phyloP scores from a whole-genome alignment of 345 rosid species.

The Boechera retrofracta region DNA sequence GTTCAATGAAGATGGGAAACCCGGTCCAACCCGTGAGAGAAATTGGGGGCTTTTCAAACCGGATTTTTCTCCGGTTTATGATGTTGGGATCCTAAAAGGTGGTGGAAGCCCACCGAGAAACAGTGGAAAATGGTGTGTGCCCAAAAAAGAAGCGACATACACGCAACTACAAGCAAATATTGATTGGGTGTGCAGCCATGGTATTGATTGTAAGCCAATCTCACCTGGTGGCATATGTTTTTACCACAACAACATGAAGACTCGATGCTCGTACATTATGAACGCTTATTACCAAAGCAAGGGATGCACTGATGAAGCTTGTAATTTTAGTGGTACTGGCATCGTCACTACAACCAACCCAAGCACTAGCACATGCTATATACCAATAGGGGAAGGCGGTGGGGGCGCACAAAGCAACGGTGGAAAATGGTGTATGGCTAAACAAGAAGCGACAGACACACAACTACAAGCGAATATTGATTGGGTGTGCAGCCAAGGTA shows the following conservation, averaged over 20 bases:
- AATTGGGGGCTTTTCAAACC: slow-evolving; percentile 87
- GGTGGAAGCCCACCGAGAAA: not conserved
- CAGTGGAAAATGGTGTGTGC: slow-evolving; percentile 73
- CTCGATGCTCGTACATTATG: slow-evolving; percentile 77
- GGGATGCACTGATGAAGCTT: slow-evolving; percentile 54
- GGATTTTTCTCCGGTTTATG: slow-evolving; percentile 59
- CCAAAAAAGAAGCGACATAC: slow-evolving; percentile 48
- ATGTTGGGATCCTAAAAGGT: slow-evolving; percentile 43
- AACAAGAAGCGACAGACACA: slow-evolving; percentile 40
- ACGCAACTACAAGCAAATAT: slow-evolving; percentile 59
- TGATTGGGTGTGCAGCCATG: slow-evolving; percentile 76
- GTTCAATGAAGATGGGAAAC: slow-evolving; percentile 75
- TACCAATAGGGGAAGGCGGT: not conserved
- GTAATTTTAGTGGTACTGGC: slow-evolving; percentile 69
- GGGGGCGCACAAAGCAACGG: slow-evolving; percentile 34
- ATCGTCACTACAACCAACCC: slow-evolving; percentile 62
- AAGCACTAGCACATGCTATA: slow-evolving; percentile 13
- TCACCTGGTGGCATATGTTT: slow-evolving; percentile 66
- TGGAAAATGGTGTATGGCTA: slow-evolving; percentile 80
- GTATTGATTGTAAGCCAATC: slow-evolving; percentile 77
- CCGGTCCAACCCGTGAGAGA: slow-evolving; percentile 72
- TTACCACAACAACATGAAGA: slow-evolving; percentile 55
- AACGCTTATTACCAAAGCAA: slow-evolving; percentile 79
- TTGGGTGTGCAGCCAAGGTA: slow-evolving; percentile 78
- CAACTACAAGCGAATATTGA: slow-evolving; percentile 65